phyloP scores from a whole-genome alignment of 2,329 filamentous ascomycete species.

The Neopestalotiopsis sp. region DNA sequence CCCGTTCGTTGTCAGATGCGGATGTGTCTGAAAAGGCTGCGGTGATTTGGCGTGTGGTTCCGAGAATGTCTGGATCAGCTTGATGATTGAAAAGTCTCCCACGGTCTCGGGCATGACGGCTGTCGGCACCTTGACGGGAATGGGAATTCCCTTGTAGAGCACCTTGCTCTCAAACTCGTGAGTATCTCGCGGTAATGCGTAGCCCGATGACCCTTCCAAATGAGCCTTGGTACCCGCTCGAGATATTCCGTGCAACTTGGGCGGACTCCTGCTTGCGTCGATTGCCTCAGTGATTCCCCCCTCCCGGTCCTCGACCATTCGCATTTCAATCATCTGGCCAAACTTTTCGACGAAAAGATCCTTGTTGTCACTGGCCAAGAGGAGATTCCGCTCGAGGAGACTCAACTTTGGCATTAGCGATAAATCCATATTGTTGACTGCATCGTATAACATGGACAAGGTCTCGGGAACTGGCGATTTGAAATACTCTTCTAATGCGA shows the following conservation, averaged over 20 bases:
- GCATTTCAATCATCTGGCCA: constrained; percentile 87
- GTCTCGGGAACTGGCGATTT: constrained; percentile 89
- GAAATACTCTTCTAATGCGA: constrained; percentile 97
- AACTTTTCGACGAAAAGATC: constrained; percentile 99
- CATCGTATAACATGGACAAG: constrained; percentile 84
- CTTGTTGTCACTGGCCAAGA: constrained; percentile 91
- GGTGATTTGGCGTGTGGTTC: constrained; percentile 80
- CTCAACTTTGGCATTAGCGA: constrained; percentile 89
- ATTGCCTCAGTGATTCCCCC: constrained; percentile 47
- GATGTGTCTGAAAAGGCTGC: constrained; percentile 83
- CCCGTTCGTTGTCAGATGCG: constrained; percentile 92
- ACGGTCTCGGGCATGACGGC: constrained; percentile 95
- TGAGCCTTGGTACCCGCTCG: constrained; percentile 68
- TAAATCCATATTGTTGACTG: constrained; percentile 95
- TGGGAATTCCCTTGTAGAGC: constrained; percentile 93
- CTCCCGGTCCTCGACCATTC: constrained; percentile 69
- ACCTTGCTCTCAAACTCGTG: constrained; percentile 97
- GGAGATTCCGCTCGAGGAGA: constrained; percentile 79
- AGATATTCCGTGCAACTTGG: constrained; percentile 54
- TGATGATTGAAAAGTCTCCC: constrained; percentile 96
- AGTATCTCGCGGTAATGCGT: constrained; percentile 86
- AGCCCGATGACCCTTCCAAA: constrained; percentile 66
- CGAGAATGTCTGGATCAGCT: constrained; percentile 94
- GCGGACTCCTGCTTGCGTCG: constrained; percentile 55
- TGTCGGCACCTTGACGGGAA: constrained; percentile 95